Conservation (phyloP, 2,329 filamentous ascomycete species). For the Curvularia sp. region DNA sequence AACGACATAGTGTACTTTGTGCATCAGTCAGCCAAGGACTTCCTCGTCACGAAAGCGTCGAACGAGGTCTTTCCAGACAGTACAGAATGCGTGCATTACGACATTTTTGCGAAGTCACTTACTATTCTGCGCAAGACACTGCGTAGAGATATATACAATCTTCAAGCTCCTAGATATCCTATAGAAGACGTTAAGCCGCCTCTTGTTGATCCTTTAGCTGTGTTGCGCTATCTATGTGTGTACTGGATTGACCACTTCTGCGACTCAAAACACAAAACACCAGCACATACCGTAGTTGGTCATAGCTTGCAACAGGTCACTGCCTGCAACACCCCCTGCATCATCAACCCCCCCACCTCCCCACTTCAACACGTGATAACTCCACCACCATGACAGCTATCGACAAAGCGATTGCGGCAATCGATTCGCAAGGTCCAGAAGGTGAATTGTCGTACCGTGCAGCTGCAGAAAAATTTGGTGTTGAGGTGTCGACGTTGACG, state of each 20-base stretch:
- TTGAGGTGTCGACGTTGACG: not conserved
- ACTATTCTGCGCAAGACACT: not conserved
- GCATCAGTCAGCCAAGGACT: conserved; percentile 57
- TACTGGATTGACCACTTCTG: conserved; percentile 49
- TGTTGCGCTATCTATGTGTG: conserved; percentile 37
- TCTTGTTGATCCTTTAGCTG: conserved; percentile 32
- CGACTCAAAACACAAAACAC: conserved; percentile 22
- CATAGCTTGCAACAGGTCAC: not conserved
- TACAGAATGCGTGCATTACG: not conserved
- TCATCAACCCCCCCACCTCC: not conserved
- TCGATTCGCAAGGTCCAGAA: not conserved
- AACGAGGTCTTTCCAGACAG: conserved; percentile 18
- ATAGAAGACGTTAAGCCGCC: not conserved
- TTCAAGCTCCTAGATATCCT: not conserved
- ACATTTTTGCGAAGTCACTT: not conserved
- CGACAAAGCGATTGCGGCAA: not conserved
- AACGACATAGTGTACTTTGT: conserved; percentile 42
- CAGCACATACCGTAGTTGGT: not conserved
- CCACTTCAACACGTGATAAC: not conserved
- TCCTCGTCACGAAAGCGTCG: conserved; percentile 30
- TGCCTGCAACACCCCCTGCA: not conserved
- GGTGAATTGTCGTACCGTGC: not conserved
- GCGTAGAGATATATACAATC: not conserved
- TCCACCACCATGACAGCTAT: not conserved
- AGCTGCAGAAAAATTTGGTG: not conserved